A percentile compares a stretch with the other conserved stretches of the same genome.
Conservation (phyloP, 108 stramenopile species). For the Pseudonitzschia pungens region DNA sequence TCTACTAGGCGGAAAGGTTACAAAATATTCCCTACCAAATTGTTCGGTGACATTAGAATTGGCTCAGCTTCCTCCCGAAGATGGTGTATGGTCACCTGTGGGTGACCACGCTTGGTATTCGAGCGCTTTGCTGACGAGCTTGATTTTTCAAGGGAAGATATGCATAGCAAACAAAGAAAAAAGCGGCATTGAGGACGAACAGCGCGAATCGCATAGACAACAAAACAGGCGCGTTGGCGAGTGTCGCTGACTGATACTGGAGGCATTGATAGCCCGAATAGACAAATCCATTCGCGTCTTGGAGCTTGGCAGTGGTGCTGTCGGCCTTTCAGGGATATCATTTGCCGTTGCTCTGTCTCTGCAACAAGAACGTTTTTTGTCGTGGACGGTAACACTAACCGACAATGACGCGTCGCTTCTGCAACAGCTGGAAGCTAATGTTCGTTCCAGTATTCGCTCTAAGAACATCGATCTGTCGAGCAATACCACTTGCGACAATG, state of each 20-base stretch:
- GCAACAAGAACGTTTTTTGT: background rate
- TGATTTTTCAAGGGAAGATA: slow-evolving; percentile 10
- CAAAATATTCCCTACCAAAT: slow-evolving; percentile 8
- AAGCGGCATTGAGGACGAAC: too few relatives aligned
- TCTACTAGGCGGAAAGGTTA: background rate
- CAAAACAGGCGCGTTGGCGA: too few relatives aligned
- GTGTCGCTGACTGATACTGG: too few relatives aligned
- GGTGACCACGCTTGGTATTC: slow-evolving; percentile 57
- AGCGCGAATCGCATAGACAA: too few relatives aligned
- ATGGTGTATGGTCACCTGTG: slow-evolving; percentile 51
- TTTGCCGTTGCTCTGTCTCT: slow-evolving; percentile 20
- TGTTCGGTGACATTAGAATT: slow-evolving; percentile 25
- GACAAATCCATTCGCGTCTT: slow-evolving; percentile 22
- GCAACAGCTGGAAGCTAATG: slow-evolving; percentile 39
- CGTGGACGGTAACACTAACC: slow-evolving; percentile 32
- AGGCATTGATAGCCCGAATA: background rate
- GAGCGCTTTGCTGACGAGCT: slow-evolving; percentile 36
- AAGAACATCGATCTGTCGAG: background rate
- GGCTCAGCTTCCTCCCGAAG: slow-evolving; percentile 22
- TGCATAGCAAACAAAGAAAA: background rate
- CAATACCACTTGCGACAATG: background rate
- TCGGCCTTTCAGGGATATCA: slow-evolving; percentile 42
- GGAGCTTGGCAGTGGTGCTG: slow-evolving; percentile 58
- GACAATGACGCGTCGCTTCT: slow-evolving; percentile 40
- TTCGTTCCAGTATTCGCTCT: slow-evolving; percentile 11